Base-by-base conservation (phyloP, 2,329 filamentous ascomycete species). In the Acrodontium crateriforme region DNA sequence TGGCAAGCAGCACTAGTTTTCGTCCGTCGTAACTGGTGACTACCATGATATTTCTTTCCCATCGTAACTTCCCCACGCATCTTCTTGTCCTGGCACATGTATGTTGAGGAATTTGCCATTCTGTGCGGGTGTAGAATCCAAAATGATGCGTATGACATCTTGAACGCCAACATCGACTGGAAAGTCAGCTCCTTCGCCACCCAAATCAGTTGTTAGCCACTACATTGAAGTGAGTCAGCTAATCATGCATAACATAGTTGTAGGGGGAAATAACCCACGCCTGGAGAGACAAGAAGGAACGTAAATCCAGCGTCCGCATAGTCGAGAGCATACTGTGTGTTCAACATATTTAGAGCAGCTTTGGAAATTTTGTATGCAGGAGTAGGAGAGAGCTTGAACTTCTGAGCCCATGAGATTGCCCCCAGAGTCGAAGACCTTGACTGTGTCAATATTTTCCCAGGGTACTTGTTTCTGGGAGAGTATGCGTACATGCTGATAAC, bases 81-180 rank as follows among this genome's bases (percentile, higher is more conserved):
- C 31, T 32, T 57, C 49, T 48, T 51, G 58, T 1, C 55, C 56
- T 1, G 49, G 39, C 4, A 58, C 49, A 32, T 46, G 41, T 11
- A 60, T 52, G 25, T 58, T 57, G 6, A 52, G 13, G 19, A 69
- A 74, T 36, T 59, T 68, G 9, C 62, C 63, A 37, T 52, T 60
- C 17, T 54, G 50, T 28, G 53, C 49, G 3, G 54, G 50, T n/a
- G n/a, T n/a, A n/a, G n/a, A n/a, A n/a, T n/a, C n/a, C n/a, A 60
- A 38, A 2, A 75, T 47, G 31, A 71, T 67, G 2, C 53, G 48
- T 16, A 56, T 36, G 3, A 56, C 44, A 1, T 48, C 51, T 7
- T 51, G 43, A 1, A 52, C 52, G 3, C 60, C 59, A 1, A 45
- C 40, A n/a, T 56, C 52, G 3, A 56, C 46, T 0, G 52, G 41